phyloP scores from a whole-genome alignment of 441 rosid species.

The Corymbia calophylla region DNA sequence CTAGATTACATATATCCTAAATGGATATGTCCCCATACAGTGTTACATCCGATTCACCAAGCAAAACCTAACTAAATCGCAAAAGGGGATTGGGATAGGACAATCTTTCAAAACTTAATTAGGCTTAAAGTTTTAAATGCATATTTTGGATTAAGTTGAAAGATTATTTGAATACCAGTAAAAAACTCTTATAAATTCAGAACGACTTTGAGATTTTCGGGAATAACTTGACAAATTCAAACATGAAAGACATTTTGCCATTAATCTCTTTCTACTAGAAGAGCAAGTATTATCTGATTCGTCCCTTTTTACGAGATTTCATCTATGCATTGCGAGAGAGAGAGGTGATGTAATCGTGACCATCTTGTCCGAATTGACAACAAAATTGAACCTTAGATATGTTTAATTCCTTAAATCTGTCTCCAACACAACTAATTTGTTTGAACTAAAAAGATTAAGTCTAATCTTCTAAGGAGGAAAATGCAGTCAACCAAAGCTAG shows the following conservation, averaged over 20 bases:
- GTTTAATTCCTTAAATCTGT: background rate
- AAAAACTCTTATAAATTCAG: accelerated
- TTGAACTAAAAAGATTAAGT: background rate
- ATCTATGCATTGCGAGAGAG: background rate
- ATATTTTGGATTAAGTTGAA: accelerated
- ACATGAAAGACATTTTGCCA: background rate
- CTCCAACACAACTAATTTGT: background rate
- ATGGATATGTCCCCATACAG: accelerated
- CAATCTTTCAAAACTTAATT: background rate
- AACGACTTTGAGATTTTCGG: accelerated
- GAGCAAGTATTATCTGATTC: background rate
- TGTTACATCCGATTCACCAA: background rate
- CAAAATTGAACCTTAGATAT: background rate
- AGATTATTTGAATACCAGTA: accelerated
- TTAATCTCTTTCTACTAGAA: background rate
- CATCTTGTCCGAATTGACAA: background rate
- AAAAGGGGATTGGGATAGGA: accelerated
- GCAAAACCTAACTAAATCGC: background rate
- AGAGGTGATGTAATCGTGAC: background rate
- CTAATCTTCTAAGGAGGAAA: background rate
- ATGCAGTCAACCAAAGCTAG: accelerated
- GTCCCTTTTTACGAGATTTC: background rate
- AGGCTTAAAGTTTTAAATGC: background rate
- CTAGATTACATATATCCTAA: background rate
- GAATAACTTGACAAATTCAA: accelerated